phyloP scores from a whole-genome alignment of 2,329 filamentous ascomycete species.

The Colletotrichum sp. region DNA sequence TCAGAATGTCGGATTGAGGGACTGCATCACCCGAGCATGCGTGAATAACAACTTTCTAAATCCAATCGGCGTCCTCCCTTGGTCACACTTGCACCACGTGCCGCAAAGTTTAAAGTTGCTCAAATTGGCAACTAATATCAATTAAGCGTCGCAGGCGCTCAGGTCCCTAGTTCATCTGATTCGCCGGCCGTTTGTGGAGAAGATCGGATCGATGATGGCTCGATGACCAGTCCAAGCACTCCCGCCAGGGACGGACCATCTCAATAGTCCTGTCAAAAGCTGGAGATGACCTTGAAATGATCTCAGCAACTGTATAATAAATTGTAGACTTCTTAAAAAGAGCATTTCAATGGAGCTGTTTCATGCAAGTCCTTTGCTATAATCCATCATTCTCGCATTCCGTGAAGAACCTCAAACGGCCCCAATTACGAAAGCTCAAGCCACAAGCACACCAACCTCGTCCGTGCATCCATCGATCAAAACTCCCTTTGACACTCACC shows the following conservation, averaged over 20 bases:
- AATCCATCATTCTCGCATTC: not conserved
- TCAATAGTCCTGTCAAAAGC: not conserved
- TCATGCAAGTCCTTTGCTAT: not conserved
- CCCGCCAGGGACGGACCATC: not conserved
- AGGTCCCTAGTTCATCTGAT: not conserved
- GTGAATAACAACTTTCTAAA: too few relatives aligned
- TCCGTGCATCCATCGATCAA: not conserved
- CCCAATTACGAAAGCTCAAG: not conserved
- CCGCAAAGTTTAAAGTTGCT: not conserved
- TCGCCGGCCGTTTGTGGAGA: not conserved
- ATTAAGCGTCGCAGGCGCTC: not conserved
- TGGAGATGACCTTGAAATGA: not conserved
- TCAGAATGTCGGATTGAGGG: not conserved
- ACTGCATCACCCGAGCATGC: not conserved
- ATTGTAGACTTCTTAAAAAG: too few relatives aligned
- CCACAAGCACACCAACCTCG: not conserved
- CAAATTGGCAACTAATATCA: not conserved
- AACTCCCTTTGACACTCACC: not conserved
- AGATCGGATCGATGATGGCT: slow-evolving; percentile 1
- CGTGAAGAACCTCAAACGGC: not conserved
- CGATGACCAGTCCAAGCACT: not conserved
- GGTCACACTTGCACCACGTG: not conserved
- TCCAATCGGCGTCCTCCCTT: too few relatives aligned
- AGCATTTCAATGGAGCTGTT: too few relatives aligned
- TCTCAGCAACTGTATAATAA: too few relatives aligned